These are phyloP conservation scores for Grigorovia humatica DNA, from an alignment of 805 yeast genomes.

Conservation along the genomic window DNA sequence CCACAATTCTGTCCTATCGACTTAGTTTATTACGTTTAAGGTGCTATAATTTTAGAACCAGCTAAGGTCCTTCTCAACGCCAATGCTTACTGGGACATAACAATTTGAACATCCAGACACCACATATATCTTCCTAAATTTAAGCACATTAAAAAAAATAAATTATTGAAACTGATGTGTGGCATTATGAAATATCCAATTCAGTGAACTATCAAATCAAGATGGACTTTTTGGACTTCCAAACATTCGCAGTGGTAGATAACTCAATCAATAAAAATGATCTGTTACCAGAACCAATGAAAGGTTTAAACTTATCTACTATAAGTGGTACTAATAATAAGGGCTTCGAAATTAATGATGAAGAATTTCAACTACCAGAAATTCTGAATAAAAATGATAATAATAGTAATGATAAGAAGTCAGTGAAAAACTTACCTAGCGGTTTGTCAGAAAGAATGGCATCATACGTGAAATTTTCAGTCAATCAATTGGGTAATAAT, in stretches of 20 bases:
- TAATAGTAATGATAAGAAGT: neutral
- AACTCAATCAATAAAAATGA: constrained; percentile 8
- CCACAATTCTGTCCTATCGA: too few species aligned
- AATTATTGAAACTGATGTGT: neutral
- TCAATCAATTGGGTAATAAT: neutral
- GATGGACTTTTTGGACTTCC: constrained; percentile 41
- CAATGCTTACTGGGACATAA: too few species aligned
- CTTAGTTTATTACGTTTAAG: too few species aligned
- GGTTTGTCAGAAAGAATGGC: constrained; percentile 1
- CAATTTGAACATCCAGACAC: too few species aligned
- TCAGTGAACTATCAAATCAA: neutral
- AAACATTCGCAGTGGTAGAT: constrained; percentile 30
- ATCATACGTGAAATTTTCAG: constrained; percentile 2
- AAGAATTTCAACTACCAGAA: neutral
- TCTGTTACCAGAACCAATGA: constrained; percentile 23
- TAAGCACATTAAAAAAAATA: too few species aligned
- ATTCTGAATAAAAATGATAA: neutral
- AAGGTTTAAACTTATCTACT: constrained; percentile 17
- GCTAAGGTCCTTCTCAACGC: too few species aligned
- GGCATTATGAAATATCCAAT: neutral
- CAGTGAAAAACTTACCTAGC: neutral
- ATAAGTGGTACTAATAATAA: neutral
- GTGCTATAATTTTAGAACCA: too few species aligned
- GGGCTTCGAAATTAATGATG: neutral
- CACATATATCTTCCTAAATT: too few species aligned